Base-by-base conservation (phyloP, 768 basidiomycete genomes). In the Piloderma croceum region DNA sequence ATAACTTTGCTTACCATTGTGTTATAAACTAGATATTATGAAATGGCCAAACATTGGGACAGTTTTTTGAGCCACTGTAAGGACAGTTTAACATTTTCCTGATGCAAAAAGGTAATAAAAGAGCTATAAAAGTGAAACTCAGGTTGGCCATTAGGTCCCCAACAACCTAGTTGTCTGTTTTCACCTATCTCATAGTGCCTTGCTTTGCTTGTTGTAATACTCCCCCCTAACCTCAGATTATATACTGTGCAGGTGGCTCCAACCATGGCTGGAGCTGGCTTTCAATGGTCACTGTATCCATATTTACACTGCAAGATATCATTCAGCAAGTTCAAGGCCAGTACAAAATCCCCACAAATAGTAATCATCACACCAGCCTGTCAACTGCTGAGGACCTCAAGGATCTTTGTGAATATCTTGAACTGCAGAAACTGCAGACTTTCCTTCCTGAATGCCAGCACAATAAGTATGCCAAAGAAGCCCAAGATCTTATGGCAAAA, bases 221-320 rank as follows among this genome's bases (percentile, higher is more conserved):
- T n/a, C n/a, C n/a, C n/a, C n/a, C n/a, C n/a, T n/a, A n/a, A n/a
- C n/a, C n/a, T n/a, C n/a, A 49, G 47, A 31, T 43, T 1, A 39
- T 49, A 10, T 49, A 49, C 31, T 15, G 12, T 20, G 40, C 47
- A 15, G 15, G 35, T 12, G 45, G 47, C 1, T 6, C 32, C 17
- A 51, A 51, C 21, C 9, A 35, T 12, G 38, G 38, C 19, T 48
- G 46, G 47, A 24, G 33, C 1, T 51, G 49, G 49, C 37, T 51
- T 1, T 19, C 42, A 6, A 48, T 42, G 41, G 45, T 51, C 22
- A 48, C 47, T 1, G 46, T 51, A 1, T 48, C 39, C 15, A 48
- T 48, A 21, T 48, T 39, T 19, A 36, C 46, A 3, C 47, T 51
- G 3, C 39, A 44, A 13, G 43, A 44, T 7, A 36, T 45, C 1